Percentiles rank a stretch among this genome's conserved stretches.
Evolutionary conservation across 2,329 filamentous ascomycete genomes (phyloP).

Genomic region (Plenodomus tracheiphilus): DNA sequence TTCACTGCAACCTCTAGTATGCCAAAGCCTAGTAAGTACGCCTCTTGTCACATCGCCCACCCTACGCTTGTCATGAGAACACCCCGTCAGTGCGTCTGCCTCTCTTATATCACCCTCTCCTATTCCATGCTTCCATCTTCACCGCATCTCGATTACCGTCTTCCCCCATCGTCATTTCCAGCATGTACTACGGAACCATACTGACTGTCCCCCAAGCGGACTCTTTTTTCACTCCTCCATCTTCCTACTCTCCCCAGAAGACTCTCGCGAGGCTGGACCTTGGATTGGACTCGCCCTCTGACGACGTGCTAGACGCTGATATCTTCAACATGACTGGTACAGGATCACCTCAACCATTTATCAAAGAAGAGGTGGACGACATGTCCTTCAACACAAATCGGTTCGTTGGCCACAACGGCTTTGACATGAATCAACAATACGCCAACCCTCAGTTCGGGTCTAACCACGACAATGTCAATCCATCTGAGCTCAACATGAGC

Average conservation of each 20-base stretch:
- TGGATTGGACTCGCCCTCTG: slow-evolving; percentile 43
- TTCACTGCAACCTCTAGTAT: slow-evolving; percentile 45
- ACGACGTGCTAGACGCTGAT: slow-evolving; percentile 49
- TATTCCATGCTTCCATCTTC: slow-evolving; percentile 5
- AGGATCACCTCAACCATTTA: slow-evolving; percentile 62
- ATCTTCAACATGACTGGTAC: slow-evolving; percentile 59
- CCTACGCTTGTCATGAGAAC: slow-evolving; percentile 39
- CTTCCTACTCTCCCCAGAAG: slow-evolving; percentile 47
- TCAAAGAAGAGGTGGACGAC: slow-evolving; percentile 70
- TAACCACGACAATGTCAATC: slow-evolving; percentile 58
- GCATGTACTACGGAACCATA: slow-evolving; percentile 42
- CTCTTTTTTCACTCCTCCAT: slow-evolving; percentile 46
- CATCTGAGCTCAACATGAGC: slow-evolving; percentile 79
- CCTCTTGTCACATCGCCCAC: slow-evolving; percentile 35
- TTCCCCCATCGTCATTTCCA: slow-evolving; percentile 22
- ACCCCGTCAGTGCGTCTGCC: slow-evolving; percentile 13
- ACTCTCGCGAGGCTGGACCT: slow-evolving; percentile 43
- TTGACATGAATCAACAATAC: slow-evolving; percentile 56
- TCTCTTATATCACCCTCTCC: slow-evolving; percentile 30
- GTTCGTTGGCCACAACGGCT: slow-evolving; percentile 55
- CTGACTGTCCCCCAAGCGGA: slow-evolving; percentile 48
- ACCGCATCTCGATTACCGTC: slow-evolving; percentile 12
- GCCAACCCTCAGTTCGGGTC: slow-evolving; percentile 54
- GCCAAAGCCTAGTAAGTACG: slow-evolving; percentile 46
- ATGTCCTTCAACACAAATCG: slow-evolving; percentile 57